Conservation (phyloP, 116 monocot species). For the Zostera marina region DNA sequence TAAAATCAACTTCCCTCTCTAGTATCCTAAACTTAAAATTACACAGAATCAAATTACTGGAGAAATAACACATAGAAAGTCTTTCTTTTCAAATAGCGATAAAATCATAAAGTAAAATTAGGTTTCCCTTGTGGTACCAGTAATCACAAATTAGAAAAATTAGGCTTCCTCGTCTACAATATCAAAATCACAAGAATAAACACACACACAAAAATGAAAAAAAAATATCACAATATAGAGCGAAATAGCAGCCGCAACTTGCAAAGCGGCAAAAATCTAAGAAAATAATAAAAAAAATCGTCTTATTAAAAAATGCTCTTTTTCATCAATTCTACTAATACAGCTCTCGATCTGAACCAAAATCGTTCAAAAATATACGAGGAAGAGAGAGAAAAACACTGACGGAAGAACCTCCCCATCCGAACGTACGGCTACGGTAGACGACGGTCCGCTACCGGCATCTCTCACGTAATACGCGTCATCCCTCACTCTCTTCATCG, state of each 20-base stretch:
- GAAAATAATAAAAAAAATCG: no score
- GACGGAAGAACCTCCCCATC: slow-evolving; percentile 2
- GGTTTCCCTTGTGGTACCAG: not conserved
- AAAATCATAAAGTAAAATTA: no score
- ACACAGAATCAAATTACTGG: no score
- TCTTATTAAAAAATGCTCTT: not conserved
- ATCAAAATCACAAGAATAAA: no score
- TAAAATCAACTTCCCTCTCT: not conserved
- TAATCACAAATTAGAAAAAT: no score
- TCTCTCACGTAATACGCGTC: not conserved
- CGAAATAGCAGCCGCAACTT: not conserved
- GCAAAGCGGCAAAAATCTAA: not conserved
- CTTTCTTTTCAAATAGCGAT: no score
- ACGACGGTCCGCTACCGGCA: not conserved
- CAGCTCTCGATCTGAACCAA: not conserved
- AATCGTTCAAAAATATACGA: not conserved
- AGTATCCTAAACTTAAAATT: not conserved
- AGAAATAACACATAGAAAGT: no score
- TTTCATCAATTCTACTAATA: not conserved
- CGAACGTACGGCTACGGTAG: slow-evolving; percentile 1
- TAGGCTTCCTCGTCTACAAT: no score
- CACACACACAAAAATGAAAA: no score
- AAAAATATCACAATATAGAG: not conserved
- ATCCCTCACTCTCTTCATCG: slow-evolving; percentile 9
- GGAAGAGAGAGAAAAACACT: not conserved